phyloP scores from a whole-genome alignment of 768 basidiomycete genomes.

The Steccherinum ochraceum region DNA sequence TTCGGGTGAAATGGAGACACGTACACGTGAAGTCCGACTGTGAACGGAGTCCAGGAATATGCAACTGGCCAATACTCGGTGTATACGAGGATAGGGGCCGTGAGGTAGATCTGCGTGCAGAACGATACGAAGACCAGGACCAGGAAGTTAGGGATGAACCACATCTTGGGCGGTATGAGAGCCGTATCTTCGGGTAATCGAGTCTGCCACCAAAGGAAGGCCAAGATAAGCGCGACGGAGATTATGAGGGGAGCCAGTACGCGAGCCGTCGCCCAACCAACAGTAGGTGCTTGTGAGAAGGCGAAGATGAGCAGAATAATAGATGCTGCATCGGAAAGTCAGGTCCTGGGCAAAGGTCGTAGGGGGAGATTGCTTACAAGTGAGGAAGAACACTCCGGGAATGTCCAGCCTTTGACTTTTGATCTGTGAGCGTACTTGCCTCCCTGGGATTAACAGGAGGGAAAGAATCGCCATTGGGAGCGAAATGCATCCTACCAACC shows the following conservation, averaged over 20 bases:
- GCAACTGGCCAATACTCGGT: neutral
- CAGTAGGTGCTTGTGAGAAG: conserved; percentile 25
- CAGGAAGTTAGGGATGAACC: neutral
- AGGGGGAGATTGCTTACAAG: neutral
- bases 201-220: conserved; percentile 49
- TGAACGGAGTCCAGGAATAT: neutral
- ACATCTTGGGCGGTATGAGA: neutral
- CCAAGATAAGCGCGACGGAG: conserved; percentile 31
- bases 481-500: neutral
- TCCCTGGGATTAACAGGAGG: neutral
- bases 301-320: neutral
- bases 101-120: neutral
- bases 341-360: neutral
- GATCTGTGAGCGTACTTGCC: conserved; percentile 23
- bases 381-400: conserved; percentile 32
- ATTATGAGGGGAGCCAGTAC: conserved; percentile 43
- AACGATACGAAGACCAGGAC: neutral
- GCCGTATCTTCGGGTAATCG: conserved; percentile 21
- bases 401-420: conserved; percentile 30
- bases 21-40: neutral
- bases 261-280: conserved; percentile 40
- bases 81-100: neutral
- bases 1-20: neutral
- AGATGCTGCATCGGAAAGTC: neutral
- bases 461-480: neutral